A percentile compares a stretch with the other conserved stretches of the same genome.
Conservation (phyloP, 805 yeast genomes). For the Candida taoyuanica region DNA sequence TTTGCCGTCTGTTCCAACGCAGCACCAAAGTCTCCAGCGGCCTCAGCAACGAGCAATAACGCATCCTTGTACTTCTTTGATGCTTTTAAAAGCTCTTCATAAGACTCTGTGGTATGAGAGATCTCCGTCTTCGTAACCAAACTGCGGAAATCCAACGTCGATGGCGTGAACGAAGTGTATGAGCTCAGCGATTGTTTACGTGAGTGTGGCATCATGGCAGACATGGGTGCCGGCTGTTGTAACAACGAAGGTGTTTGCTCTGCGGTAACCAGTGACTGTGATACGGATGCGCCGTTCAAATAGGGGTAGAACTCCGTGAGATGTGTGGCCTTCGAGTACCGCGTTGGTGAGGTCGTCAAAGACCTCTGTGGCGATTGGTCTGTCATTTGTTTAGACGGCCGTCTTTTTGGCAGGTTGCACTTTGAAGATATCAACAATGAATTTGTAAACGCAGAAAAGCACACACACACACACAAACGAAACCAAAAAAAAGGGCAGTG, state of each 20-base stretch:
- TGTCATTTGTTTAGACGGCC: background rate
- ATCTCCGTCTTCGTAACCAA: slow-evolving; percentile 60
- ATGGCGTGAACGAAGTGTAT: slow-evolving; percentile 26
- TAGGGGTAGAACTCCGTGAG: slow-evolving; percentile 28
- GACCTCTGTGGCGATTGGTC: slow-evolving; percentile 7
- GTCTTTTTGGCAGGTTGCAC: too few relatives aligned
- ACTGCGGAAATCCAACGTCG: slow-evolving; percentile 56
- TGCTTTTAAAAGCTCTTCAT: slow-evolving; percentile 42
- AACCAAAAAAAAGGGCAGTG: too few relatives aligned
- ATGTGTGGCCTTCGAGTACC: slow-evolving; percentile 24
- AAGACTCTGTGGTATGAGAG: slow-evolving; percentile 42
- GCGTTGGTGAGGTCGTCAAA: slow-evolving; percentile 26
- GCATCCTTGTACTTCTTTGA: slow-evolving; percentile 45
- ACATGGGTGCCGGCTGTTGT: slow-evolving; percentile 15
- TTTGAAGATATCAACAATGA: too few relatives aligned
- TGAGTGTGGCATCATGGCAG: slow-evolving; percentile 13
- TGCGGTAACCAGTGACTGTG: slow-evolving; percentile 5
- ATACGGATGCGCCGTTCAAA: slow-evolving; percentile 20
- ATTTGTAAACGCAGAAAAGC: too few relatives aligned
- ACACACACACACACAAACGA: too few relatives aligned
- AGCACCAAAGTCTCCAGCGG: slow-evolving; percentile 67
- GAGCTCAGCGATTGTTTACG: slow-evolving; percentile 23
- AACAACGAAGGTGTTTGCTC: background rate
- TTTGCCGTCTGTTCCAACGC: slow-evolving; percentile 63
- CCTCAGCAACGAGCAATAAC: slow-evolving; percentile 43